These are phyloP conservation scores for Trichoderma semiorbis DNA, from an alignment of 2,329 filamentous ascomycete species.

Conservation along the genomic window DNA sequence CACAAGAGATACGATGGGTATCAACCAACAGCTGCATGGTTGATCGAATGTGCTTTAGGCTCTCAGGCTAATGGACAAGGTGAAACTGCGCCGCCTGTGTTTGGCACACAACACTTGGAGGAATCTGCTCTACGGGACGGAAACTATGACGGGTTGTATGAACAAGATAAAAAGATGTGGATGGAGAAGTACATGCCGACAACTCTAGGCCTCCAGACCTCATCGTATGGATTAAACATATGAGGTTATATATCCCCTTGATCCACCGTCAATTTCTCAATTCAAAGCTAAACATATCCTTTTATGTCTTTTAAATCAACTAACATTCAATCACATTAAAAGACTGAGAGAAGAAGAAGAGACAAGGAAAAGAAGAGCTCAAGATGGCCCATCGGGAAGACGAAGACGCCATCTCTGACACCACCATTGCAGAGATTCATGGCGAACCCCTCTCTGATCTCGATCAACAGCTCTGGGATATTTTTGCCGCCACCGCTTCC, in stretches of 20 bases:
- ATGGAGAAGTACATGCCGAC: neutral
- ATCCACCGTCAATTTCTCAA: neutral
- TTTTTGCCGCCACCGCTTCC: constrained; percentile 29
- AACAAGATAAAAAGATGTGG: neutral
- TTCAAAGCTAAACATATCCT: neutral
- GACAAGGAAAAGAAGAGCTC: neutral
- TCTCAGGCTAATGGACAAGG: neutral
- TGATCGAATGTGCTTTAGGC: neutral
- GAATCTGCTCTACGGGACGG: neutral
- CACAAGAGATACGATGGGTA: neutral
- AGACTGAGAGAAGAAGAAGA: neutral
- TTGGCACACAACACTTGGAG: neutral
- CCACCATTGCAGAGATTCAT: constrained; percentile 28
- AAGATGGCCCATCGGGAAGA: neutral
- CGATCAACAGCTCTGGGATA: constrained; percentile 33
- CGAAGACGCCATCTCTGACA: neutral
- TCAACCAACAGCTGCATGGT: constrained; percentile 12
- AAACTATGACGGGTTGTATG: neutral
- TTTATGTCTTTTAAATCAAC: neutral
- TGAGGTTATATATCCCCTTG: neutral
- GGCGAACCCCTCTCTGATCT: constrained; percentile 29
- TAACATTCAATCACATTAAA: neutral
- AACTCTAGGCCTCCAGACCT: neutral
- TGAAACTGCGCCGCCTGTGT: neutral
- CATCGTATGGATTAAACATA: neutral